phyloP scores from a whole-genome alignment of 2,329 filamentous ascomycete species.

The Rhynchosporium secalis region DNA sequence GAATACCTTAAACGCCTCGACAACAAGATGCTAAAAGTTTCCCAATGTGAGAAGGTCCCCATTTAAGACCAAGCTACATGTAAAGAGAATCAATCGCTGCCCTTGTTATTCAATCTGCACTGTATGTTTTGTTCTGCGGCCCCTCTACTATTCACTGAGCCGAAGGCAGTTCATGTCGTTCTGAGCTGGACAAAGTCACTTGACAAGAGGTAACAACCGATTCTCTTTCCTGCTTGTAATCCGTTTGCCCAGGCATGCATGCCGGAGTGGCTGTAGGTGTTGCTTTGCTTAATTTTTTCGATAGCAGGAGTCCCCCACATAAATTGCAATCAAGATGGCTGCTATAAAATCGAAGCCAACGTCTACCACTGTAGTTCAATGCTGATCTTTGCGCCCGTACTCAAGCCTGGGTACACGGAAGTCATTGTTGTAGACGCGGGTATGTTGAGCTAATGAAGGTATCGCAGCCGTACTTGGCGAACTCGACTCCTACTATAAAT shows the following conservation, averaged over 20 bases:
- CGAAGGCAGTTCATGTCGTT: slow-evolving; percentile 3
- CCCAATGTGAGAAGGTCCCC: no score
- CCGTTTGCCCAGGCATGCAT: background rate
- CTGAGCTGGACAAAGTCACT: background rate
- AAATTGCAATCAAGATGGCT: background rate
- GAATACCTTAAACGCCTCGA: no score
- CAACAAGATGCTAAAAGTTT: no score
- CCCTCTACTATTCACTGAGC: background rate
- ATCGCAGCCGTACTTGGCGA: background rate
- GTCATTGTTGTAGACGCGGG: background rate
- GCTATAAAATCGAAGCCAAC: background rate
- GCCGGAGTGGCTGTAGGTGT: background rate
- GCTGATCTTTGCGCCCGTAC: background rate
- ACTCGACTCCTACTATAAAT: no score
- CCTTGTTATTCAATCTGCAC: no score
- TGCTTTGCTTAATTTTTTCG: background rate
- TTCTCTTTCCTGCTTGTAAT: background rate
- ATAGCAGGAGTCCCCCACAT: background rate
- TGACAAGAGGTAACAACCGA: background rate
- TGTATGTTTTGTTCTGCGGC: no score
- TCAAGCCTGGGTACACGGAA: background rate
- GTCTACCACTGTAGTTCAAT: background rate
- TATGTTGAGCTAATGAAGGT: background rate
- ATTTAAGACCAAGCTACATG: no score
- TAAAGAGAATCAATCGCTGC: no score